Conservation (phyloP, 257 asterid genomes). For the Plectranthus barbatus region DNA sequence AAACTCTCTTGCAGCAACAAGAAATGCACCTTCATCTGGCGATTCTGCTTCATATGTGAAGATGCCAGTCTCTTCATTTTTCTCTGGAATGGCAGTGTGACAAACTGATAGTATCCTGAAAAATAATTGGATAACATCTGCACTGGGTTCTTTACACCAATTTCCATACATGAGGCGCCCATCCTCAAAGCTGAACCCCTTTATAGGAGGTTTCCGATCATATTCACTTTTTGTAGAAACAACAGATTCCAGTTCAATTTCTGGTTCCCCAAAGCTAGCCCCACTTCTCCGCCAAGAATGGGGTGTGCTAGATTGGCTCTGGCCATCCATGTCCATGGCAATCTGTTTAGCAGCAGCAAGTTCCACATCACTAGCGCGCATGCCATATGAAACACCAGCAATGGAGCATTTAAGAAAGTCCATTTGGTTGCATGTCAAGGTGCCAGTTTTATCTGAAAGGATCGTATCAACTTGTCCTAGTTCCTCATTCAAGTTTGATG, state of each 20-base stretch:
- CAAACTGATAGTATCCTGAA: conserved; percentile 80
- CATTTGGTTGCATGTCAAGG: conserved; percentile 98
- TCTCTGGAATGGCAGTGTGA: conserved; percentile 96
- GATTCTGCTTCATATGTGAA: conserved; percentile 88
- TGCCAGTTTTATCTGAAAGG: conserved; percentile 97
- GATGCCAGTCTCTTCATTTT: conserved; percentile 61
- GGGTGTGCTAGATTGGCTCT: conserved; percentile 38
- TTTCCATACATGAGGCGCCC: conserved; percentile 81
- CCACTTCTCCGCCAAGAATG: conserved; percentile 36
- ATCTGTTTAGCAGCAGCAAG: conserved; percentile 94
- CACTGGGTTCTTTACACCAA: conserved; percentile 70
- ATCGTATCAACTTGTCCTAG: conserved; percentile 94
- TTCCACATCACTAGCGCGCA: conserved; percentile 83
- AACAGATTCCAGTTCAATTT: conserved; percentile 66
- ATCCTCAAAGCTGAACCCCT: conserved; percentile 96
- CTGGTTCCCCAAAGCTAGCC: conserved; percentile 35
- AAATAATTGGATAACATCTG: conserved; percentile 54
- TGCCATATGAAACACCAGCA: conserved; percentile 81
- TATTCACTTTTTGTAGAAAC: conserved; percentile 44
- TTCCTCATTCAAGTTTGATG: conserved; percentile 95
- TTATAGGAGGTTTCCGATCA: conserved; percentile 41
- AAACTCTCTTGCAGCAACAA: conserved; percentile 94
- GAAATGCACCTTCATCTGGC: conserved; percentile 94
- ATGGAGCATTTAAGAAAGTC: conserved; percentile 96
- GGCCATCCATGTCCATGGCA: conserved; percentile 79